Base-by-base conservation (phyloP, 768 basidiomycete species). In the Pleurotus eryngii region DNA sequence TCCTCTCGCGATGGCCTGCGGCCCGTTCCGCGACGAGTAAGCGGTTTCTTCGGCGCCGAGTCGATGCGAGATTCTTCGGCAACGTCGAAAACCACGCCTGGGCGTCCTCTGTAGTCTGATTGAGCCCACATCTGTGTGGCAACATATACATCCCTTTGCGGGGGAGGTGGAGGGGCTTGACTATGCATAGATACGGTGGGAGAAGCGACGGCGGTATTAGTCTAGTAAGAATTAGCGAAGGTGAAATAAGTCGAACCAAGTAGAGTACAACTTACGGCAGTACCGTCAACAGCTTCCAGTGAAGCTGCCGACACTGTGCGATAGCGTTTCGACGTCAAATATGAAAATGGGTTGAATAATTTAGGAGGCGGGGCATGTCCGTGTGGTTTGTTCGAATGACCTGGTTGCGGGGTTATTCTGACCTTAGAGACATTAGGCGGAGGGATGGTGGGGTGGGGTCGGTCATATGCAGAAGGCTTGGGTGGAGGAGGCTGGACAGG, bases 271-370 rank as follows among this genome's bases (percentile, higher is more conserved):
- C 87, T 70, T 69, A 92, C 90, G 49, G 87, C 86, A 55, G 89
- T 90, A 38, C 90, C 90, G 64, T 91, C 84, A 62, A 84, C 80
- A 22, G 89, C 90, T 67, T 92, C 90, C 30, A 89, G 74, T 42
- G 90, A 92, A 35, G 84, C 85, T 38, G 82, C 78, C 14, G 90
- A 92, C 42, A 92, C 74, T 5, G 86, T 85, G 30, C 85, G 82
- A 66, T 85, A 77, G 63, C 82, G 77, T 65, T 81, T 85, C 30
- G 71, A 76, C 20, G 72, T 73, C 61, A 89, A 61, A 63, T 89
- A 78, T 45, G 83, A 81, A 69, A 89, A 87, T 0, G 87, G 81
- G 15, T 79, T 80, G 62, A 85, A 84, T 18, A 83, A 75, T 54
- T 77, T 81, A 30, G 78, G 69, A 55, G 51, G 20, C 20, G n/a